Conservation (phyloP, 345 rosid genomes). For the Turritis glabra region DNA sequence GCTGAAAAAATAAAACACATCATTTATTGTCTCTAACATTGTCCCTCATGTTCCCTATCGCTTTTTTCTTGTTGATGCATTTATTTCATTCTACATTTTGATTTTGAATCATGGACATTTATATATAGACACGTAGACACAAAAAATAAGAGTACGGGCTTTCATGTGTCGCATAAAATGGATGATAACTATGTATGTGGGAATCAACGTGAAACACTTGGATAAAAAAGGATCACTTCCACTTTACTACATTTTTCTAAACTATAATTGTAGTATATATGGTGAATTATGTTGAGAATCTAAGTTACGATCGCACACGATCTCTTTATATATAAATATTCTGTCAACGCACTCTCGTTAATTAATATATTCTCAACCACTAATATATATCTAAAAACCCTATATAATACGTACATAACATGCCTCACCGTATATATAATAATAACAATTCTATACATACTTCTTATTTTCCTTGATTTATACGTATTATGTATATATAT, state of each 20-base stretch:
- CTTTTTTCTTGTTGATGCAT: slow-evolving; percentile 34
- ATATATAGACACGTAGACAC: slow-evolving; percentile 31
- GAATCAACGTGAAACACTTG: slow-evolving; percentile 42
- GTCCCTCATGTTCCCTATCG: slow-evolving; percentile 37
- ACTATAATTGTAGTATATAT: slow-evolving; percentile 19
- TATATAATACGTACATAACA: not conserved
- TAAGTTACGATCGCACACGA: slow-evolving; percentile 30
- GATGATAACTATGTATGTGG: slow-evolving; percentile 28
- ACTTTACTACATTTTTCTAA: slow-evolving; percentile 32
- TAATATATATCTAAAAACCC: slow-evolving; percentile 1
- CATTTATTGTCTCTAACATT: slow-evolving; percentile 33
- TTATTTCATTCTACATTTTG: slow-evolving; percentile 14
- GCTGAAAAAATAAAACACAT: slow-evolving; percentile 36
- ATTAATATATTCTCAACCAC: slow-evolving; percentile 23
- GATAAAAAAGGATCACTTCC: slow-evolving; percentile 25
- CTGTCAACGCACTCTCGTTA: slow-evolving; percentile 37
- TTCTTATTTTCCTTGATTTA: slow-evolving; percentile 11
- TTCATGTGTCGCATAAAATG: slow-evolving; percentile 39
- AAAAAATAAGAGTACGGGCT: slow-evolving; percentile 20
- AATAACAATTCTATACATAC: not conserved
- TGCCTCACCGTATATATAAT: slow-evolving; percentile 1
- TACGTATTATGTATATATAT: not conserved
- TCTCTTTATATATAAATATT: slow-evolving; percentile 30
- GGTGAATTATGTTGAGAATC: slow-evolving; percentile 30
- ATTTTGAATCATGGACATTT: slow-evolving; percentile 2